Conservation (phyloP, 2,329 filamentous ascomycete genomes). For the Diaporthe caulivora region DNA sequence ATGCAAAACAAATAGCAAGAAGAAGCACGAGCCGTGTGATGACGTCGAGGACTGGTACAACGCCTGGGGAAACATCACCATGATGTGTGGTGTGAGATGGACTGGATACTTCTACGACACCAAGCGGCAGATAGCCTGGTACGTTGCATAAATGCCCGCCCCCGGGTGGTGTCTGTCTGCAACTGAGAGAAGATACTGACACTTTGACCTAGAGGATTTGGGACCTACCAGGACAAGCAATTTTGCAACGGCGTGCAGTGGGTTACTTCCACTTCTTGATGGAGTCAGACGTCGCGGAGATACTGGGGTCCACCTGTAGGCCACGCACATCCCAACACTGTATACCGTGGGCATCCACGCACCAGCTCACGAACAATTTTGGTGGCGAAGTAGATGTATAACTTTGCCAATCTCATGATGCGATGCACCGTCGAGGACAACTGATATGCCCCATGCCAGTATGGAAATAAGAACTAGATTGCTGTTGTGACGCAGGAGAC, state of each 20-base stretch:
- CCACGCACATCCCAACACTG: neutral
- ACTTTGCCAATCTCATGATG: too few relatives aligned
- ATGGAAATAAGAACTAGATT: too few relatives aligned
- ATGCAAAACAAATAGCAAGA: neutral
- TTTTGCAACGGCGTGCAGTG: neutral
- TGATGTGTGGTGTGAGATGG: neutral
- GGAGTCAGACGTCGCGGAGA: neutral
- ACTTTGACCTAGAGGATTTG: neutral
- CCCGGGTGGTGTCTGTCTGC: too few relatives aligned
- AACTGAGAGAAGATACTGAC: neutral
- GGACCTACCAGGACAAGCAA: neutral
- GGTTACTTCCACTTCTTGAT: neutral
- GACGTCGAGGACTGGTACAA: slow-evolving; percentile 4
- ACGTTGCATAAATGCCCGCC: neutral
- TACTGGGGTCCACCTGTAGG: too few relatives aligned
- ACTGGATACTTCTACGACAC: slow-evolving; percentile 24
- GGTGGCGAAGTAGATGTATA: too few relatives aligned
- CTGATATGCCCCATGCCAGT: too few relatives aligned
- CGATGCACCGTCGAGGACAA: too few relatives aligned
- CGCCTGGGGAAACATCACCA: slow-evolving; percentile 12
- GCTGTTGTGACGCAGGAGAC: too few relatives aligned
- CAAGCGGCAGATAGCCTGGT: slow-evolving; percentile 21
- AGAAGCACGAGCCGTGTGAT: neutral
- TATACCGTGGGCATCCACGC: neutral
- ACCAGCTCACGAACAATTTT: neutral